Base-by-base conservation (phyloP, 805 yeast species). In the Ogataea allantospora region DNA sequence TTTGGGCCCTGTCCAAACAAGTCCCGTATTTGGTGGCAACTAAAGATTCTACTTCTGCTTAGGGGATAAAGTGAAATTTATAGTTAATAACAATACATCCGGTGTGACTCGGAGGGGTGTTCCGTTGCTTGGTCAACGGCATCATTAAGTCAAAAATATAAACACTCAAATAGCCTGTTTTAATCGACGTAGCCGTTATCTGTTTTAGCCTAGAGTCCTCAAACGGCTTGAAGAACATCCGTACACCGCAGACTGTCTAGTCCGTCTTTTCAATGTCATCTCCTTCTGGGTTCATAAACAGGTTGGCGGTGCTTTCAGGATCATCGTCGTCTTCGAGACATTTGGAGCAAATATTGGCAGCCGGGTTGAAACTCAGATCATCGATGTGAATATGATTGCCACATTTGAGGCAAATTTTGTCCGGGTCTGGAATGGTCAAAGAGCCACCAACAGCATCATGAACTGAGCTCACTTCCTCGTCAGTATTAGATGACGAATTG, bases 361-460 rank as follows among this genome's bases (percentile, higher is more conserved):
- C 53, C 3, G 59, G 59, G 29, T 54, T 50, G 27, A 50, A 44
- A 34, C 46, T 51, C 26, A 55, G 42, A 21, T 55, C 60, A 31
- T 55, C 60, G 26, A 55, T 54, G 21, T 54, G 56, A 20, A 54
- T 53, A 30, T 35, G 42, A 25, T 49, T 38, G 11, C 58, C 58
- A 40, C 60, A 55, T 30, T 49, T 53, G 23, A 51, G 39, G 38
- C 60, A 55, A 3, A 53, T 40, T 33, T 54, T 54, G 36, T 53
- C 53, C 1, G 58, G 57, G 32, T 51, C 57, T 1, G 57, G 58
- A 19, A 54, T 55, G 10, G 44, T 45, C 15, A 54, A 35, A 4
- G 57, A 48, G 7, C 39, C 54, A n/a, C 51, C 51, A 2, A 44
- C 54, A n/a, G 32, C 55, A 22, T 41, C 46, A 17, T 38, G 49